phyloP scores from a whole-genome alignment of 352 stramenopile species.

The Pythium dissimile region DNA sequence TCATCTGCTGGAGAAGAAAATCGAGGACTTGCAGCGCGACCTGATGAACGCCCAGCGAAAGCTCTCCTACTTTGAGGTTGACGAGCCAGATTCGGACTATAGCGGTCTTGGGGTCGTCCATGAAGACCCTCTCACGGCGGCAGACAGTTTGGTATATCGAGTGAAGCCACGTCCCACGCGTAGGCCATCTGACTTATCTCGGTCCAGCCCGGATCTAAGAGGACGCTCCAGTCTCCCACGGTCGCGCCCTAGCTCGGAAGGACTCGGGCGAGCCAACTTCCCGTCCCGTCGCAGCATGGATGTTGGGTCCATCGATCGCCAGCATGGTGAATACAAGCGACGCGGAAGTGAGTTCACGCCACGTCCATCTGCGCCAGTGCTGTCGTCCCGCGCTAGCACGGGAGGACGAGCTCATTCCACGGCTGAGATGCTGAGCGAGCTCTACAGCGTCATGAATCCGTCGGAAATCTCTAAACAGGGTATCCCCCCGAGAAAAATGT shows the following conservation, averaged over 20 bases:
- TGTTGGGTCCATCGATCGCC: constrained; percentile 8
- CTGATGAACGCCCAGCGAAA: constrained; percentile 61
- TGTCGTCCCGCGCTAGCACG: constrained; percentile 8
- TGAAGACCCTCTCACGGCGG: constrained; percentile 22
- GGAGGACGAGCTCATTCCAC: constrained; percentile 35
- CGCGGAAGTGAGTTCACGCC: constrained; percentile 15
- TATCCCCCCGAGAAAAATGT: constrained; percentile 7
- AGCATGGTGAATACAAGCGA: constrained; percentile 6
- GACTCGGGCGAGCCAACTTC: background rate
- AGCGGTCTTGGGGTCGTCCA: constrained; percentile 32
- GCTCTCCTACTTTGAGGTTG: constrained; percentile 48
- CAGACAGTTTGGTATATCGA: constrained; percentile 8
- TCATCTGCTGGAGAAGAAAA: constrained; percentile 52
- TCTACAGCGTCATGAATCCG: constrained; percentile 69
- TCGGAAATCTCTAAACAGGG: constrained; percentile 38
- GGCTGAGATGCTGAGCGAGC: constrained; percentile 45
- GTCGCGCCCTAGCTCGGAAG: constrained; percentile 7
- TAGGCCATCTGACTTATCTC: constrained; percentile 12
- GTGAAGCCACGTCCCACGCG: constrained; percentile 10
- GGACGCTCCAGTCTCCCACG: background rate
- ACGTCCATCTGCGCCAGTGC: constrained; percentile 3
- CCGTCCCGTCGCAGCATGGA: constrained; percentile 16
- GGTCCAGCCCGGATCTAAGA: background rate
- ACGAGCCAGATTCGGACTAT: constrained; percentile 53
- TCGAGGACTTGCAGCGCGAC: constrained; percentile 53